Evolutionary conservation across 2,329 filamentous ascomycete species (phyloP), one percentile per base, ranked within the genome.

Genomic region (Chaetomiaceae sp.): DNA sequence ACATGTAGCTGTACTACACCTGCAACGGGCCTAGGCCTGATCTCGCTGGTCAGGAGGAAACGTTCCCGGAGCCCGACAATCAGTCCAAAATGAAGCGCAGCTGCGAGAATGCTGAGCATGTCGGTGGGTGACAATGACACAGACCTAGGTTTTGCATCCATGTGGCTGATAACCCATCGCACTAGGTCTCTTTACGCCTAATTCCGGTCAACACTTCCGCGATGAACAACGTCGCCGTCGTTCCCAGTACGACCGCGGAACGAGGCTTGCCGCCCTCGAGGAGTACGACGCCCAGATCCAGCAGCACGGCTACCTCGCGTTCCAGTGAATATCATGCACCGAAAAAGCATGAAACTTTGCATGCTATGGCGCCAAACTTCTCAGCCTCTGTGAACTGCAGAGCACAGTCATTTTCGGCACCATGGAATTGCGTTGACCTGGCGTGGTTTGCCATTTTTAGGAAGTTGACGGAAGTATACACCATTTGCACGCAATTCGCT

Each of bases 11-110:
- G 1, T 82, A 79, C 57, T 79, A 72, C 50, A 79, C 77, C 1
- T 67, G 70, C 33, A 80, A 77, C 42, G 71, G 72, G 4, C 75
- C 71, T 2, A 68, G 68, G 54, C 75, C 72, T 0, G 74, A 77
- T 9, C 65, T 82, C 51, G 79, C 84, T 48, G 89, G 90, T 2
- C 73, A 81, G 29, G 89, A 95, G 69, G 85, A 90, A 61, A 67
- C 73, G 0, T 95, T 96, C 62, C 90, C 90, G 0, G 73, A 75
- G 1, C 86, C 89, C 0, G 89, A 96, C 71, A 96, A 96, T 64
- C 79, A 84, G 51, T 88, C 87, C 0, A 96, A 96, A 73, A 86
- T 94, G 77, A 87, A 90, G 71, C 81, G 90, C 55, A 94, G 88
- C 61, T 86, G 88, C 55, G 88, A 95, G 66, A 95, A 94, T 66